Percentiles rank a stretch among this genome's conserved stretches.
Conservation (phyloP, 176 grass and related monocot genomes). For the Oryza glumipatula region DNA sequence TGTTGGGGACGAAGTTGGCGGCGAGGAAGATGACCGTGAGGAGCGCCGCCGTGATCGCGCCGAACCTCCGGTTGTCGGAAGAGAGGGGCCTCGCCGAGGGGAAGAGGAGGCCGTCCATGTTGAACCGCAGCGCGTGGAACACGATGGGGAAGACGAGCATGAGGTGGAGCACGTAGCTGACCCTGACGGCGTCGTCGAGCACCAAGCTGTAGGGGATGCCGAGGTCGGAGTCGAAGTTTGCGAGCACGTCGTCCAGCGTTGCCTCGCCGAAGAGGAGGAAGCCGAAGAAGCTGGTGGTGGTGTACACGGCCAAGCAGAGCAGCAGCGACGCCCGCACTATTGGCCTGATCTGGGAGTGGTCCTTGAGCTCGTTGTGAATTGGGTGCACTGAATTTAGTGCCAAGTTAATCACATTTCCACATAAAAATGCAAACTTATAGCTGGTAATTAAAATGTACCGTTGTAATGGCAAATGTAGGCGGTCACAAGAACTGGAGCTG, state of each 20-base stretch:
- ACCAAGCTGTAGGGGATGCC: constrained; percentile 81
- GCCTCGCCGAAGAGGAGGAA: constrained; percentile 84
- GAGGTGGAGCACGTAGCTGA: constrained; percentile 90
- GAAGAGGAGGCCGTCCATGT: constrained; percentile 86
- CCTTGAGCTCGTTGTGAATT: constrained; percentile 78
- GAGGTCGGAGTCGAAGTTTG: constrained; percentile 94
- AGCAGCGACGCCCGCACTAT: constrained; percentile 67
- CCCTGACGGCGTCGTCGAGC: constrained; percentile 77
- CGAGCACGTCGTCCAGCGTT: constrained; percentile 84
- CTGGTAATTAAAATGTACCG: constrained; percentile 39
- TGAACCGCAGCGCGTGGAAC: constrained; percentile 85
- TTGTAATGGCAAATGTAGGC: constrained; percentile 98
- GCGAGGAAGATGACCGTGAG: constrained; percentile 69
- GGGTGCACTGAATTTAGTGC: constrained; percentile 51
- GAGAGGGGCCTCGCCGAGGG: constrained; percentile 60
- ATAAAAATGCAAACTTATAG: neutral
- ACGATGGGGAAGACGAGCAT: constrained; percentile 98
- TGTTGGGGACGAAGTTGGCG: constrained; percentile 83
- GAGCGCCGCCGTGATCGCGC: constrained; percentile 49
- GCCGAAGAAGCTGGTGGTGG: constrained; percentile 85
- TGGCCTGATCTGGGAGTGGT: constrained; percentile 69
- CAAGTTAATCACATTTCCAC: no score
- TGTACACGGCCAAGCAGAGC: constrained; percentile 72
- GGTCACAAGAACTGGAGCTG: constrained; percentile 84
- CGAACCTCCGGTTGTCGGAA: constrained; percentile 63